These are phyloP conservation scores for Penicillium glabrum DNA, from an alignment of 2,329 filamentous ascomycete species.

Conservation along the genomic window DNA sequence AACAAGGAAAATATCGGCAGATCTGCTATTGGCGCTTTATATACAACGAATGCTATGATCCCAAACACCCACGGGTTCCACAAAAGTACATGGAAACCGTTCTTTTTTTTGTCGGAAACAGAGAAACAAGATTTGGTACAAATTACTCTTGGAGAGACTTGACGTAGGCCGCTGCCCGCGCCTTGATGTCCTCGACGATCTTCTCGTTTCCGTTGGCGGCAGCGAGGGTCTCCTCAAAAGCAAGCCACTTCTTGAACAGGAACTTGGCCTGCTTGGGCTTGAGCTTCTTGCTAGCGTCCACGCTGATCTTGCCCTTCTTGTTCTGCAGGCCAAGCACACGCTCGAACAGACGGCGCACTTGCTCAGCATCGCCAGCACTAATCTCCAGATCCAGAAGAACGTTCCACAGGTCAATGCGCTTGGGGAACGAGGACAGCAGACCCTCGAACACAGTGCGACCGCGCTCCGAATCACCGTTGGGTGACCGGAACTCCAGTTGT, in stretches of 20 bases:
- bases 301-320: constrained; percentile 33
- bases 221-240: constrained; percentile 72
- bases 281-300: constrained; percentile 58
- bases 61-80: constrained; percentile 24
- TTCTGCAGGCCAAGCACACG: constrained; percentile 59
- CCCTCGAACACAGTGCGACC: constrained; percentile 94
- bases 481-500: constrained; percentile 83
- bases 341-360: constrained; percentile 78
- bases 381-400: constrained; percentile 85
- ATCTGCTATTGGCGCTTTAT: constrained; percentile 25
- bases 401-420: constrained; percentile 90
- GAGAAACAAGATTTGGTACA: constrained; percentile 1
- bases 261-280: constrained; percentile 81
- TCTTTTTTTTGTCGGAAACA: constrained; percentile 11
- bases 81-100: constrained; percentile 6
- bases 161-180: constrained; percentile 70
- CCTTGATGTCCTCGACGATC: constrained; percentile 68
- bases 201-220: constrained; percentile 62
- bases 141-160: constrained; percentile 39
- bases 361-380: constrained; percentile 57
- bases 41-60: constrained; percentile 26
- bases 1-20: constrained; percentile 7
- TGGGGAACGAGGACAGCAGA: constrained; percentile 78
- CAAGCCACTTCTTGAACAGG: constrained; percentile 89
- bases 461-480: constrained; percentile 80